Conservation (phyloP, 2,329 filamentous ascomycete species). For the Pseudocercospora cruenta region DNA sequence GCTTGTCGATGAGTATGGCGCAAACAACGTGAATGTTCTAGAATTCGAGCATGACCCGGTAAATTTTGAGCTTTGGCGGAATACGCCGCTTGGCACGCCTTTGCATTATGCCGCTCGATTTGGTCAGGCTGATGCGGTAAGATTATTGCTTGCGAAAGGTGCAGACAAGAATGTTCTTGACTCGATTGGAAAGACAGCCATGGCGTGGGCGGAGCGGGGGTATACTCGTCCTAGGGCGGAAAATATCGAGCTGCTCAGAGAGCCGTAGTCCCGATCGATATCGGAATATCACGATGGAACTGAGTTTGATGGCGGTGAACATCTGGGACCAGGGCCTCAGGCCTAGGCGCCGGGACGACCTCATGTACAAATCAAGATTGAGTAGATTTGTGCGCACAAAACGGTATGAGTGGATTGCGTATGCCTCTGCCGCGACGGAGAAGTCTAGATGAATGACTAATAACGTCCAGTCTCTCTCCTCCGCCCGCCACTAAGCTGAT, state of each 20-base stretch:
- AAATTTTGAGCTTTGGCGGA: neutral
- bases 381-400: too few species aligned
- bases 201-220: neutral
- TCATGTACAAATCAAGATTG: neutral
- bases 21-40: neutral
- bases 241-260: neutral
- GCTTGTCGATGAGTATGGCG: neutral
- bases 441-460: constrained; percentile 28
- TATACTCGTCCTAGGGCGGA: neutral
- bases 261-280: neutral
- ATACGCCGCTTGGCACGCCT: neutral
- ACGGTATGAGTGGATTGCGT: neutral
- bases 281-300: neutral
- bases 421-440: neutral
- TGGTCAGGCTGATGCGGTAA: neutral
- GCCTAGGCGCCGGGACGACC: neutral
- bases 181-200: neutral
- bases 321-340: neutral
- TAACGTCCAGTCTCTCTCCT: constrained; percentile 36
- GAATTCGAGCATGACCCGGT: neutral
- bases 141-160: neutral
- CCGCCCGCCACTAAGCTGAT: constrained; percentile 22
- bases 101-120: neutral
- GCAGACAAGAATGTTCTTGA: neutral
- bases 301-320: neutral